Conservation (phyloP, 768 basidiomycete genomes). For the Podaxis pistillaris region DNA sequence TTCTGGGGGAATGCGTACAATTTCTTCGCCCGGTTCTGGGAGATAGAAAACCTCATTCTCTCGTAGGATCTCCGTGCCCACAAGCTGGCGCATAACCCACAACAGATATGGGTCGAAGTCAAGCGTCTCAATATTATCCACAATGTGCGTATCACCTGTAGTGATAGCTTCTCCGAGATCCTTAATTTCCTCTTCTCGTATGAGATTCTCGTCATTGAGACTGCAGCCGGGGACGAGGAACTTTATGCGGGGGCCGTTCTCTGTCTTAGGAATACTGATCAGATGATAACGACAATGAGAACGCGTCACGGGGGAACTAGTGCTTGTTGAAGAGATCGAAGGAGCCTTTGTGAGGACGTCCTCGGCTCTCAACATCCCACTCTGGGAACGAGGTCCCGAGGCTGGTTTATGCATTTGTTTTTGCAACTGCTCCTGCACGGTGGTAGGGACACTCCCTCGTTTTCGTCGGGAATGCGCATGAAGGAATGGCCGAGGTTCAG, state of each 20-base stretch:
- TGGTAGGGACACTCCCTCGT: constrained; percentile 12
- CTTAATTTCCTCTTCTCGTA: constrained; percentile 57
- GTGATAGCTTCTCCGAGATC: constrained; percentile 58
- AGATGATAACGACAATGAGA: constrained; percentile 71
- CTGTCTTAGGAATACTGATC: constrained; percentile 59
- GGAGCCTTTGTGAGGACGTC: constrained; percentile 17
- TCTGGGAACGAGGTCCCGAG: not conserved
- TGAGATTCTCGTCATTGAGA: constrained; percentile 53
- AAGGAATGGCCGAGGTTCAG: constrained; percentile 22
- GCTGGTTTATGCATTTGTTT: constrained; percentile 10
- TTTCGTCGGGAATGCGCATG: constrained; percentile 35
- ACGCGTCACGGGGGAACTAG: constrained; percentile 56
- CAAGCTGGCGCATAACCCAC: constrained; percentile 55
- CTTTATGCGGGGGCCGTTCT: constrained; percentile 48
- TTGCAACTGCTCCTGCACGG: constrained; percentile 10
- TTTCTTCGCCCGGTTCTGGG: constrained; percentile 47
- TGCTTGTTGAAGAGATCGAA: constrained; percentile 20
- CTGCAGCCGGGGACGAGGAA: constrained; percentile 74
- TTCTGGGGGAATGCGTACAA: constrained; percentile 20
- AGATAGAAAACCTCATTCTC: constrained; percentile 68
- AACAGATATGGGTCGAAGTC: constrained; percentile 54
- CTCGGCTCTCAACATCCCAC: constrained; percentile 3
- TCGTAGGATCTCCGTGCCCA: constrained; percentile 61
- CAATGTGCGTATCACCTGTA: constrained; percentile 47
- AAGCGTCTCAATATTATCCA: constrained; percentile 47